Evolutionary conservation across 23 red algal genomes (phyloP), one percentile per base, ranked within the genome.

Genomic region (Gracilaria gracilis): DNA sequence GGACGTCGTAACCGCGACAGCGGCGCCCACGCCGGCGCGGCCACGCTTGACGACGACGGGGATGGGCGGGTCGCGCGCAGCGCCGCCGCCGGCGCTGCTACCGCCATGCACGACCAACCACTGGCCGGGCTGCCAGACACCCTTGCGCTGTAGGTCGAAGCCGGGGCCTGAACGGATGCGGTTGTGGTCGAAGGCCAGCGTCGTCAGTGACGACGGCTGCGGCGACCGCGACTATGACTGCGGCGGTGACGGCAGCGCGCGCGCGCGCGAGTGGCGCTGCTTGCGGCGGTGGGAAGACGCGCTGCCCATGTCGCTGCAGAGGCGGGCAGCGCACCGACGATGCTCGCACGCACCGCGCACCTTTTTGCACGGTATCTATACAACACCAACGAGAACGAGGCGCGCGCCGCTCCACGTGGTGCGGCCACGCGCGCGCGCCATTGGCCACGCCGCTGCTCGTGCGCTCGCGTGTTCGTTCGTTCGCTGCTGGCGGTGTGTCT

Each of bases 121-220:
- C 46, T 71, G 34, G 34, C 87, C 87, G 1, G 87, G 87, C 29
- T 67, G 74, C 87, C 87, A 90, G 13, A 74, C 87, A 21, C 71
- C 67, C 58, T 90, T 90, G 19, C 31, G 32, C 23, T 79, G 59
- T 7, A 90, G 58, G 13, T 90, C 64, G 59, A 49, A 90, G 57
- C 87, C 87, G 32, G 71, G 55, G 15, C 87, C 87, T 57, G 67
- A 57, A 34, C 71, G 71, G 15, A 90, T 90, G 9, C 28, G 50
- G 38, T 49, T 54, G 51, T 64, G 24, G 44, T 59, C 74, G 76
- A 90, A 90, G n/a, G 74, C 32, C 12, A 90, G 87, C 54, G 67
- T 75, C n/a, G 55, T 34, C 39, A 74, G 20, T 38, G 71, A 62
- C 33, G 87, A 38, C 12, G 69, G 38, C 14, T 13, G 32, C 24